Percentiles rank a stretch among this genome's conserved stretches.
These are phyloP conservation scores for Ilyonectria sp. DNA, from an alignment of 2,329 filamentous ascomycete genomes.

Conservation along the genomic window DNA sequence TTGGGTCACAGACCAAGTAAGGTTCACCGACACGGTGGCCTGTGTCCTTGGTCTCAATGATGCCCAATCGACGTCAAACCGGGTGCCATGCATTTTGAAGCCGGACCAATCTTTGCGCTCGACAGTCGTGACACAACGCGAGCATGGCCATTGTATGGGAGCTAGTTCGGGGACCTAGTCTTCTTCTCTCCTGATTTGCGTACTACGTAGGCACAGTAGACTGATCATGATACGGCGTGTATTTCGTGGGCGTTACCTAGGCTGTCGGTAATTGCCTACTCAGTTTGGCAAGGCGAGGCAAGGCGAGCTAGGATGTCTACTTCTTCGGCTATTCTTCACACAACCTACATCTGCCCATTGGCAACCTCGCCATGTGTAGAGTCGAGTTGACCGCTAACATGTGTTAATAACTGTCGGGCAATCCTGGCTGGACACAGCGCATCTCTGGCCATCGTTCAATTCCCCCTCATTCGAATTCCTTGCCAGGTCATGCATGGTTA, in stretches of 20 bases:
- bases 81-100: not conserved
- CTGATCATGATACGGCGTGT: not conserved
- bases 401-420: not conserved
- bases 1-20: slow-evolving; percentile 3
- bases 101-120: not conserved
- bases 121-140: not conserved
- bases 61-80: not conserved
- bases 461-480: not conserved
- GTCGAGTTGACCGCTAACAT: not conserved
- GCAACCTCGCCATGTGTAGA: not conserved
- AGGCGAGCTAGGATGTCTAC: too few species aligned
- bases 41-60: not conserved
- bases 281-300: not conserved
- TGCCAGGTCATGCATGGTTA: not conserved
- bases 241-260: not conserved
- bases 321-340: not conserved
- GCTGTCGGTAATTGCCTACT: not conserved
- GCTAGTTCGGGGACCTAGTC: not conserved
- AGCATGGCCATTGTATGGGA: not conserved
- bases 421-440: not conserved
- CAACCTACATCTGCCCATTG: not conserved
- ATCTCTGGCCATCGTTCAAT: not conserved
- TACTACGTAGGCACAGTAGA: not conserved
- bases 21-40: slow-evolving; percentile 6
- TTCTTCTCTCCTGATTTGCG: not conserved